phyloP scores from a whole-genome alignment of 1,284 basidiomycete genomes.

The Ceratobasidium sp. region DNA sequence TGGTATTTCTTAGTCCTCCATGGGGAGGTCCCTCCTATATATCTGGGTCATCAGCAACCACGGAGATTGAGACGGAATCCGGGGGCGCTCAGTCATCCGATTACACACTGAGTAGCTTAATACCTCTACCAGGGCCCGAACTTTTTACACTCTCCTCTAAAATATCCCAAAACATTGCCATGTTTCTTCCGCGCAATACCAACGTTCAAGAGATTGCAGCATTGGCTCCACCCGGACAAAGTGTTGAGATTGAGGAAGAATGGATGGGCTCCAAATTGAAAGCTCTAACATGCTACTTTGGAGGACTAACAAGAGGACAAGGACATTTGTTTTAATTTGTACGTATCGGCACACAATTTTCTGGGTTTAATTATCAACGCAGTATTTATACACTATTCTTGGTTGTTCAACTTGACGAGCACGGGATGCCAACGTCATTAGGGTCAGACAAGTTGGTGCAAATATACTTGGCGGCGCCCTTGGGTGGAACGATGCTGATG shows the following conservation, averaged over 20 bases:
- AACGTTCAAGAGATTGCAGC: conserved; percentile 79
- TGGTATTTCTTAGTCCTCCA: conserved; percentile 92
- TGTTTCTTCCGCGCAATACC: conserved; percentile 91
- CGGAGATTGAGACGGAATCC: neutral
- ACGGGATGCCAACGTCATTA: conserved; percentile 43
- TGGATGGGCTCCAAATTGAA: conserved; percentile 91
- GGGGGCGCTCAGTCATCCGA: conserved; percentile 57
- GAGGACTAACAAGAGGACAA: conserved; percentile 77
- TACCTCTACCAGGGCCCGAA: conserved; percentile 84
- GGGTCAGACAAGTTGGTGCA: conserved; percentile 40
- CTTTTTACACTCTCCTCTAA: conserved; percentile 78
- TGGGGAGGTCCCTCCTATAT: conserved; percentile 89
- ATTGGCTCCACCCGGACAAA: conserved; percentile 65
- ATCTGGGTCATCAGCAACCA: conserved; percentile 60
- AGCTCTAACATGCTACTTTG: conserved; percentile 86
- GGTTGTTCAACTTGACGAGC: conserved; percentile 14
- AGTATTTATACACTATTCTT: neutral
- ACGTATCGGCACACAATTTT: neutral
- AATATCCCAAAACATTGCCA: conserved; percentile 87
- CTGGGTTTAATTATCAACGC: neutral
- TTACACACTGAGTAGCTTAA: conserved; percentile 79
- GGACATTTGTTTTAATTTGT: conserved; percentile 63
- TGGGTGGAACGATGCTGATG: conserved; percentile 32
- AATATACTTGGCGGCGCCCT: conserved; percentile 31
- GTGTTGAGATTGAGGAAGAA: conserved; percentile 87